These are phyloP conservation scores for Coniochaeta ligniaria DNA, from an alignment of 2,329 filamentous ascomycete species.

Conservation along the genomic window DNA sequence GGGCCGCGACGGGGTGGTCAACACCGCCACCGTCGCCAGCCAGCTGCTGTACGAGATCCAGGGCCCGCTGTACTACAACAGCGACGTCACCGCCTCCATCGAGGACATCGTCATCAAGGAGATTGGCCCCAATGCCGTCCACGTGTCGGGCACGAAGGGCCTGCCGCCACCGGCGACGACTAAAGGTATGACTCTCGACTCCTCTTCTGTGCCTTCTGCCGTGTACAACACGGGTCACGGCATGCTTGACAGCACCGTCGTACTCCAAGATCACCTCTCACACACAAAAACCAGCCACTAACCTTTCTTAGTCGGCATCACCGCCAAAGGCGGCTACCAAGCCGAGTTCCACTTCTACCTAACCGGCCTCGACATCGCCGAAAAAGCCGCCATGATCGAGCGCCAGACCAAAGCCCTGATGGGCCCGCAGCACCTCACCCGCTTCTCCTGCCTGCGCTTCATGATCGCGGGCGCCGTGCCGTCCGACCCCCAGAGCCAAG, in stretches of 20 bases:
- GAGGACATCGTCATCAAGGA: slow-evolving; percentile 35
- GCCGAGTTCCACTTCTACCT: slow-evolving; percentile 15
- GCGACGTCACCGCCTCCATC: slow-evolving; percentile 22
- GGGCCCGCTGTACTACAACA: slow-evolving; percentile 23
- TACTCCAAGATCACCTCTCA: not conserved
- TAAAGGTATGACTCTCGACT: slow-evolving; percentile 8
- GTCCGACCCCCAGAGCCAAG: slow-evolving; percentile 20
- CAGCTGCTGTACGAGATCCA: slow-evolving; percentile 31
- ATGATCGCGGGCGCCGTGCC: slow-evolving; percentile 16
- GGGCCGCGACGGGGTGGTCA: slow-evolving; percentile 14
- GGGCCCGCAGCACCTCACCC: slow-evolving; percentile 15
- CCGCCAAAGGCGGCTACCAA: slow-evolving; percentile 16
- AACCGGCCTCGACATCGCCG: slow-evolving; percentile 11
- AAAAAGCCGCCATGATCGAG: slow-evolving; percentile 14
- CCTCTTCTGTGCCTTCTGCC: not conserved
- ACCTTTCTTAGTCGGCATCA: slow-evolving; percentile 13
- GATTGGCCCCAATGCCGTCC: slow-evolving; percentile 15
- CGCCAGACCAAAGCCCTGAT: slow-evolving; percentile 7
- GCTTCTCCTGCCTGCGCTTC: slow-evolving; percentile 20
- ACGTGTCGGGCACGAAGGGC: slow-evolving; percentile 24
- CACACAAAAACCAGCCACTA: not conserved
- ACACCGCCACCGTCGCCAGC: slow-evolving; percentile 8
- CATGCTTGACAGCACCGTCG: not conserved
- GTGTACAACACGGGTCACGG: not conserved
- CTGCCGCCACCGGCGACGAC: slow-evolving; percentile 22